Base-by-base conservation (phyloP, 306 rosid genomes). In the Styphnolobium japonicum region DNA sequence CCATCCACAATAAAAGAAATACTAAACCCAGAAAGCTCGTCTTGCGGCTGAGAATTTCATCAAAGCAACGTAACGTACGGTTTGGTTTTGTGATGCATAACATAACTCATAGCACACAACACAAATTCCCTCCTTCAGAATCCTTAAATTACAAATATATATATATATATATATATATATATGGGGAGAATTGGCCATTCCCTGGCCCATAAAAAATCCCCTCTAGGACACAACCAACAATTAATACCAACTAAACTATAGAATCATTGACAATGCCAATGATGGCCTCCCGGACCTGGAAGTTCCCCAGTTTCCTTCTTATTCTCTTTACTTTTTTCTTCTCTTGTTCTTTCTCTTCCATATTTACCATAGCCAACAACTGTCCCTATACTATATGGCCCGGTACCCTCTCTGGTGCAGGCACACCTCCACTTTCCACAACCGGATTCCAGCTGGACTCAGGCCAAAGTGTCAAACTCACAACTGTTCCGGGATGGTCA, bases 371-470 rank as follows among this genome's bases (percentile, higher is more conserved):
- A 53, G 84, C 87, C 62, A 92, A 94, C 91, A 88, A 89, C 71
- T 94, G 98, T 71, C 89, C 82, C 0, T 25, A 88, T 23, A 87
- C 97, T 1, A 91, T 94, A 76, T 94, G 98, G 98, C 98, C 98
- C 0, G 97, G 97, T 2, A 94, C 97, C 0, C 87, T 94, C 0
- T 79, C 98, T 0, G 95, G 97, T 2, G 37, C 95, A 0, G 92
- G 97, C 25, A 78, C 89, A 0, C 92, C 97, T 0, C 67, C 77
- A 0, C 95, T 94, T 14, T 11, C 84, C 0, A 67, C 90, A 0
- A 92, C 97, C 0, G 97, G 97, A 33, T 92, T 94, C 67, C 90
- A 9, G 40, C 75, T 92, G 7, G 86, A 89, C 60, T 66, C 97
- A 0, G 91, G 89, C 14, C 92, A 88, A 65, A 83, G 85, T 36